These are phyloP conservation scores for Malus sieversii DNA, from an alignment of 306 rosid genomes.

Conservation along the genomic window DNA sequence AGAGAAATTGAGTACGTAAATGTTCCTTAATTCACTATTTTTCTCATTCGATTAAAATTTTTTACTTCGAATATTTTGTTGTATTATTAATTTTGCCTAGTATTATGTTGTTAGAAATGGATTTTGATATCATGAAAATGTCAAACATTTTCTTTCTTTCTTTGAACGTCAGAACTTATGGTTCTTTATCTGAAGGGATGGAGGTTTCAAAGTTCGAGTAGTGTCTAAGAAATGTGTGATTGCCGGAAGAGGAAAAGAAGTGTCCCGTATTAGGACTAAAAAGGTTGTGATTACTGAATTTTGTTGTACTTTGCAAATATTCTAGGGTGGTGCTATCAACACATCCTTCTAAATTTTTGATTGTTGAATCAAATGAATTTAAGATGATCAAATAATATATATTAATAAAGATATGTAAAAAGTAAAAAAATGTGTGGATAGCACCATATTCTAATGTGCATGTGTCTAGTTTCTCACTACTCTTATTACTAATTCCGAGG, in stretches of 20 bases:
- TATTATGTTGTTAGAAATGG: background rate
- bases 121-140: background rate
- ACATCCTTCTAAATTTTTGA: fast-evolving
- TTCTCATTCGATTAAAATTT: background rate
- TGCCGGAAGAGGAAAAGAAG: background rate
- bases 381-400: too few relatives aligned
- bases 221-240: background rate
- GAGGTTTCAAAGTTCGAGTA: background rate
- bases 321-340: too few relatives aligned
- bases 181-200: background rate
- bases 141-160: background rate
- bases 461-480: background rate
- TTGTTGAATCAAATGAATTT: too few relatives aligned
- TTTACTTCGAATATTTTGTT: background rate
- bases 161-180: background rate
- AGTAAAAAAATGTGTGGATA: too few relatives aligned
- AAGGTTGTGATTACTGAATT: background rate
- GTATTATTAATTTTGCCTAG: background rate
- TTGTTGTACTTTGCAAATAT: background rate
- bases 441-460: background rate
- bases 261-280: background rate
- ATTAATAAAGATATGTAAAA: too few relatives aligned
- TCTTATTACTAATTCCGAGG: too few relatives aligned
- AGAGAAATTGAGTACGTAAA: constrained; percentile 67
- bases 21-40: background rate